Percentiles rank a stretch among this genome's conserved stretches.
These are phyloP conservation scores for Pyrus hybrid DNA, from an alignment of 331 rosid species.

Conservation along the genomic window DNA sequence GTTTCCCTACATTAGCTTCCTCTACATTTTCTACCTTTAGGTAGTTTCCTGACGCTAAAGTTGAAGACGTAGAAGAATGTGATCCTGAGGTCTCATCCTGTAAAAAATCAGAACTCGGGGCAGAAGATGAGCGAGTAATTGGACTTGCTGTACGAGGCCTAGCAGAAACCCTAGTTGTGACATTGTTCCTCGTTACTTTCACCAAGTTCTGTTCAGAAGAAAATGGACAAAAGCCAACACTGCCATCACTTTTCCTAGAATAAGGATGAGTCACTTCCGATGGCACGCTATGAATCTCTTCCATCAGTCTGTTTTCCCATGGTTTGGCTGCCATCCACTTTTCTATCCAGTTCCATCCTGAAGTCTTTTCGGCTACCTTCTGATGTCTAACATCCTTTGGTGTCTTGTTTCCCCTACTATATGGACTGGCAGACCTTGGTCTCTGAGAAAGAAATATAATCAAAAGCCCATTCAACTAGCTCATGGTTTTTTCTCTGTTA, in stretches of 20 bases:
- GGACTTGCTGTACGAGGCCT: slow-evolving; percentile 25
- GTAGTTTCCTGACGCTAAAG: slow-evolving; percentile 20
- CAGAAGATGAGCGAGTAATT: slow-evolving; percentile 43
- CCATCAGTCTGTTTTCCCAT: slow-evolving; percentile 62
- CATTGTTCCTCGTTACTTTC: slow-evolving; percentile 46
- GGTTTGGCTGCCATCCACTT: slow-evolving; percentile 70
- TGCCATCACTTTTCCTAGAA: slow-evolving; percentile 38
- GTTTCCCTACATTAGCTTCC: slow-evolving; percentile 26
- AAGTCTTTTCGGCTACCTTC: slow-evolving; percentile 28
- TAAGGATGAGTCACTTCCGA: slow-evolving; percentile 29
- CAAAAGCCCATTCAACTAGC: neutral
- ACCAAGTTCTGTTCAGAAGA: slow-evolving; percentile 29
- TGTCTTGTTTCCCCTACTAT: slow-evolving; percentile 29
- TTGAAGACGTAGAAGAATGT: slow-evolving; percentile 47
- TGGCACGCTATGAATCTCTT: slow-evolving; percentile 27
- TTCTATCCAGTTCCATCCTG: slow-evolving; percentile 55
- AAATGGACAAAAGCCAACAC: slow-evolving; percentile 22
- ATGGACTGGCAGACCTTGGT: slow-evolving; percentile 62
- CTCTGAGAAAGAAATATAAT: slow-evolving; percentile 24
- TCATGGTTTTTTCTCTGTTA: neutral
- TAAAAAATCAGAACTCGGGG: slow-evolving; percentile 50
- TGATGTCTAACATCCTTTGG: slow-evolving; percentile 30
- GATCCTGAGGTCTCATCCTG: slow-evolving; percentile 47
- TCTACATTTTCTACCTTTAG: slow-evolving; percentile 25
- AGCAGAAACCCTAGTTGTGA: slow-evolving; percentile 52